Evolutionary conservation across 371 early-diverging fungal species (phyloP), one percentile per base, ranked within the genome.

Genomic region (Lichtheimia corymbifera): DNA sequence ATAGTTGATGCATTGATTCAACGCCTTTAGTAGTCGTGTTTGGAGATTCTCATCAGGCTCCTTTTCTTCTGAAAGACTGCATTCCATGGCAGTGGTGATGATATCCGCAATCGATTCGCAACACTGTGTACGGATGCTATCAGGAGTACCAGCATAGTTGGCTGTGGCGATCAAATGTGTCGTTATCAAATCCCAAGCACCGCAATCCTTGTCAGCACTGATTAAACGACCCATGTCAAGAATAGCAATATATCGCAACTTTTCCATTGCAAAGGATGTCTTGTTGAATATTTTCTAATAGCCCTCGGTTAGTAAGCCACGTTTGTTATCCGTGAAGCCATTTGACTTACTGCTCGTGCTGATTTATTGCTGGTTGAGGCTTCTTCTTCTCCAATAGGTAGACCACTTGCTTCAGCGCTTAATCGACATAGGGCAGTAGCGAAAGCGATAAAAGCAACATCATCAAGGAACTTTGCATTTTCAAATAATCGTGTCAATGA

Each of bases 221-320:
- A 95, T 71, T 12, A 97, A 67, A 35, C 92, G 78, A 42, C 68
- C 82, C 55, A 93, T 82, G 58, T 94, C 91, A 35, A 85, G 59
- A 7, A 89, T 72, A 2, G 88, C 77, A 15, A 96, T 82, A 42
- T 88, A 85, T 15, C 90, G 85, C 56, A 98, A 69, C 70, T 93
- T 92, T 27, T 88, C 86, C 12, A 97, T 73, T 0, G 97, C 91
- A 81, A 95, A 96, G 14, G 91, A 87, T 63, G 86, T 88, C 40
- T 88, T 89, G 47, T 94, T 85, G 15, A 83, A 77, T 6, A 82
- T 71, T 78, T 80, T 87, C 83, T 85, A 67, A 24, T 30, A 42
- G 15, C 40, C 17, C 30, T 2, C 0, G 6, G 13, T 42, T 58
- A 47, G 9, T n/a, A 11, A n/a, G n/a, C n/a, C n/a, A n/a, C n/a